Conservation (phyloP, 225 moss, liverwort and hornwort genomes). For the Pleurozium schreberi region DNA sequence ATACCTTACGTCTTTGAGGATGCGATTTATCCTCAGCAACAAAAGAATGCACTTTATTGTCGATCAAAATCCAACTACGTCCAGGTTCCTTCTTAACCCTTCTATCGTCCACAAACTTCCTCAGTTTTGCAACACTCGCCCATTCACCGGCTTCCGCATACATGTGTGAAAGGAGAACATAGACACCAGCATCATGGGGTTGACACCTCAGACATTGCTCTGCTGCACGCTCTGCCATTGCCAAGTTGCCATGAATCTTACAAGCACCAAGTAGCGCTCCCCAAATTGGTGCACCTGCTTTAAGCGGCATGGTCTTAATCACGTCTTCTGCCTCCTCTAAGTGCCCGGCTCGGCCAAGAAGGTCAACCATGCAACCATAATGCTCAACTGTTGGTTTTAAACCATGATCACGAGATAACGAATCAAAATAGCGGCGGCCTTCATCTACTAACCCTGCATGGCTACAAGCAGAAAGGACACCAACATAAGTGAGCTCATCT, state of each 20-base stretch:
- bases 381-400: conserved; percentile 9
- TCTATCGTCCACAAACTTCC: conserved; percentile 12
- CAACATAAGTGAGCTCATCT: conserved; percentile 17
- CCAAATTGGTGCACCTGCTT: conserved; percentile 22
- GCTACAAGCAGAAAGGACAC: conserved; percentile 20
- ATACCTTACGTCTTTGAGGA: not conserved
- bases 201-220: conserved; percentile 2
- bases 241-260: conserved; percentile 7
- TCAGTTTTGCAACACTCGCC: conserved; percentile 8
- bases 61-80: conserved; percentile 20
- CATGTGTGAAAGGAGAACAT: conserved; percentile 18
- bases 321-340: conserved; percentile 12
- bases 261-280: conserved; percentile 20
- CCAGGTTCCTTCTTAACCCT: conserved; percentile 7
- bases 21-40: conserved; percentile 9
- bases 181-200: conserved; percentile 21
- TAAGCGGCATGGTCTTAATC: conserved; percentile 12
- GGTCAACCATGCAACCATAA: conserved; percentile 26
- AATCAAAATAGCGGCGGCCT: conserved; percentile 12
- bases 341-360: conserved; percentile 9
- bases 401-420: conserved; percentile 6
- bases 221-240: conserved; percentile 15
- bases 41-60: conserved; percentile 15
- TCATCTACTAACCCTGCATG: conserved; percentile 17
- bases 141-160: conserved; percentile 14